Conservation (phyloP, 2,329 filamentous ascomycete species). For the Fusarium sororula region DNA sequence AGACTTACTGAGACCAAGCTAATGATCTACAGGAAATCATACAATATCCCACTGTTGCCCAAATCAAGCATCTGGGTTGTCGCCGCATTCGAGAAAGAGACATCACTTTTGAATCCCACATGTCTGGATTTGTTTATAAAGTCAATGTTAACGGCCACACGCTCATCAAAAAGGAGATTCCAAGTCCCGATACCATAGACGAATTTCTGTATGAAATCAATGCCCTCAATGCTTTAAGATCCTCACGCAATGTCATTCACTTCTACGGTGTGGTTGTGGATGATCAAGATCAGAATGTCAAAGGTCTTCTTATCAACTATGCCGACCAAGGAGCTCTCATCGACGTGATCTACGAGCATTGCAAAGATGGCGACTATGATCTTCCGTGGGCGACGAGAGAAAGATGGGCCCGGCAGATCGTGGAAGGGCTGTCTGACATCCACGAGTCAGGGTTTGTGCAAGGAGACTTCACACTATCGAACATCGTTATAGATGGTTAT, state of each 20-base stretch:
- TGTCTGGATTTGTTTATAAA: slow-evolving; percentile 98
- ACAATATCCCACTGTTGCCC: slow-evolving; percentile 77
- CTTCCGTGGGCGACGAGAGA: slow-evolving; percentile 78
- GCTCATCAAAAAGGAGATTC: slow-evolving; percentile 98
- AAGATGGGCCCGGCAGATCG: slow-evolving; percentile 91
- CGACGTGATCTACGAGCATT: slow-evolving; percentile 86
- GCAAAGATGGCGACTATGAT: slow-evolving; percentile 63
- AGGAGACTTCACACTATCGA: slow-evolving; percentile 95
- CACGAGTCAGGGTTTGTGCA: slow-evolving; percentile 97
- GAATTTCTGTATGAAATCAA: slow-evolving; percentile 99
- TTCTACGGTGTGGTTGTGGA: slow-evolving; percentile 91
- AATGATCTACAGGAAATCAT: slow-evolving; percentile 77
- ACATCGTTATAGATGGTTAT: slow-evolving; percentile 89
- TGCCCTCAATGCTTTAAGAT: slow-evolving; percentile 80
- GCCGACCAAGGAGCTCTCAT: slow-evolving; percentile 88
- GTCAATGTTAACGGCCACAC: slow-evolving; percentile 73
- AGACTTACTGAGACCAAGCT: slow-evolving; percentile 6
- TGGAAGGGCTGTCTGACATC: slow-evolving; percentile 88
- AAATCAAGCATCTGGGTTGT: slow-evolving; percentile 78
- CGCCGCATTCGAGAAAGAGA: slow-evolving; percentile 75
- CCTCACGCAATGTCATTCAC: slow-evolving; percentile 80
- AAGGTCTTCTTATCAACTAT: slow-evolving; percentile 88
- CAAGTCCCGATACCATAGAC: slow-evolving; percentile 91
- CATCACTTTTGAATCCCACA: slow-evolving; percentile 86
- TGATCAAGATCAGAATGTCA: slow-evolving; percentile 83